Evolutionary conservation across 2,329 filamentous ascomycete species (phyloP), one percentile per base, ranked within the genome.

Genomic region (Dactylellina parvicollis): DNA sequence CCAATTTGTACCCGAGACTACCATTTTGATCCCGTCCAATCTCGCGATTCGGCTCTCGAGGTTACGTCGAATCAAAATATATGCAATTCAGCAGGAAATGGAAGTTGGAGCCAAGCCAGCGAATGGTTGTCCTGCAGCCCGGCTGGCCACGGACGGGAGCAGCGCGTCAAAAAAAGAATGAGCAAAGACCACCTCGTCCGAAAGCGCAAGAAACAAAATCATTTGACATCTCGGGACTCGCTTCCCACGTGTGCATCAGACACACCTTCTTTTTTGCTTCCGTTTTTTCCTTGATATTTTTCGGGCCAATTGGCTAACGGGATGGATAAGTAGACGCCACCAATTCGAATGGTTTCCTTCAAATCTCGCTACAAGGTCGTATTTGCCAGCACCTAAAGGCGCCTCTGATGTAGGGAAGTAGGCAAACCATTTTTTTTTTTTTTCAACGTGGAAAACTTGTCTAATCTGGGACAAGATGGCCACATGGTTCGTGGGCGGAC

Each of bases 241-340:
- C 66, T 71, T 71, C 66, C 66, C 66, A 62, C 66, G 66, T 71
- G 66, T 55, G 64, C 64, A 69, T 54, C 49, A 69, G 30, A 50
- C 49, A 65, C 38, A 47, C 52, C 49, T 36, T 36, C 22, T 36
- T 54, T 36, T 32, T 18, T 30, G 20, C 20, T 38, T 36, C 18
- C 36, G 3, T 47, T 26, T 50, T 50, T 30, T 8, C n/a, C 14
- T 30, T 50, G 46, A 26, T 50, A n/a, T 32, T 28, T 44, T 44
- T 42, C 16, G 20, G 5, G 28, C 36, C 42, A 40, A 50, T 50
- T 38, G 34, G 10, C 34, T 9, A 38, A 9, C n/a, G 8, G 16
- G 16, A 24, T 16, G 18, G 12, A 20, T 9, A 20, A 20, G 18
- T 47, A 12, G 12, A 59, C 26, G 55, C 55, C 40, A 47, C 55